phyloP scores from a whole-genome alignment of 106 monocot species.

The Acorus calamus region DNA sequence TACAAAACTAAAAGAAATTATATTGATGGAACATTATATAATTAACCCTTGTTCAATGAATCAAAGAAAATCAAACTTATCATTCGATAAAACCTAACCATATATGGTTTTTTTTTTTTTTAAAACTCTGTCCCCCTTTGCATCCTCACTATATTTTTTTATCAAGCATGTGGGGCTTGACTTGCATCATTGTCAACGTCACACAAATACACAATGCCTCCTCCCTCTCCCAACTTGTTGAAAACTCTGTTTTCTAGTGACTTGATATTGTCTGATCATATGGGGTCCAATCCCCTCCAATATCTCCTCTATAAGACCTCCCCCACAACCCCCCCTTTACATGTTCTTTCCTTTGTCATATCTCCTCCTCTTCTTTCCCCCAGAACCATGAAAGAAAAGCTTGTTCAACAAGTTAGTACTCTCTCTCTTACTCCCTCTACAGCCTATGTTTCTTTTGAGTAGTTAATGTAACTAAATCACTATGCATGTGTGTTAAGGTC shows the following conservation, averaged over 20 bases:
- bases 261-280: not conserved
- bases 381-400: not conserved
- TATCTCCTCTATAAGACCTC: not conserved
- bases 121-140: too few species aligned
- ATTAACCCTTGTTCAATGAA: too few species aligned
- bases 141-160: too few species aligned
- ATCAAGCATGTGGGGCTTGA: not conserved
- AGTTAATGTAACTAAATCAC: too few species aligned
- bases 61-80: too few species aligned
- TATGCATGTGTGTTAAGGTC: not conserved
- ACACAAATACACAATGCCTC: not conserved
- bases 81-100: too few species aligned
- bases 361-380: not conserved
- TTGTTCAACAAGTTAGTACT: not conserved
- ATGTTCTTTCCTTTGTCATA: not conserved
- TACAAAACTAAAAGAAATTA: too few species aligned
- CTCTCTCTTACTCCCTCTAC: not conserved
- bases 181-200: constrained; percentile 9
- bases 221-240: constrained; percentile 7
- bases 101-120: too few species aligned
- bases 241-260: constrained; percentile 3
- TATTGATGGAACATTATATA: too few species aligned
- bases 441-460: too few species aligned
- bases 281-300: too few species aligned
- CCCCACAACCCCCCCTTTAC: not conserved